Evolutionary conservation across 1,284 basidiomycete species (phyloP).

Genomic region (Sparassis latifolia): DNA sequence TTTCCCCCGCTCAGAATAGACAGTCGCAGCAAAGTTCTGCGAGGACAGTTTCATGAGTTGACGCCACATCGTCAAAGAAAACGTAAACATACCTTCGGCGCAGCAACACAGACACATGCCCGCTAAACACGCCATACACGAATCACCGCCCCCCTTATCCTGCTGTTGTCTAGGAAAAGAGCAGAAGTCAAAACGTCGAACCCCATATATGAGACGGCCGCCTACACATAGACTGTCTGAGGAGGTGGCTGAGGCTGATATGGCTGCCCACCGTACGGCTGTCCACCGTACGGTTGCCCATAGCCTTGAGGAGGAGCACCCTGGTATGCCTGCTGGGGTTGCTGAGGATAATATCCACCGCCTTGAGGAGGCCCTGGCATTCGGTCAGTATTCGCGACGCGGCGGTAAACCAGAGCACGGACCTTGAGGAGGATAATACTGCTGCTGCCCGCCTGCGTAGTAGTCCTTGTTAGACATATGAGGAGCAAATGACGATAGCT

Average conservation of each 20-base stretch:
- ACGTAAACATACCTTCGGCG: slow-evolving; percentile 56
- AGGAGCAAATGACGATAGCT: too few relatives aligned
- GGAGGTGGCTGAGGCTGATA: slow-evolving; percentile 67
- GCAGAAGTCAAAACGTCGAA: neutral
- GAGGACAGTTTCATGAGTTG: slow-evolving; percentile 9
- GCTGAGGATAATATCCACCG: slow-evolving; percentile 73
- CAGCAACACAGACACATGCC: slow-evolving; percentile 73
- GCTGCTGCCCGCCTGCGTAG: slow-evolving; percentile 47
- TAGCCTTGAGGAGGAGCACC: slow-evolving; percentile 30
- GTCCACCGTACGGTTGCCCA: slow-evolving; percentile 32
- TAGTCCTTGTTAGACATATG: slow-evolving; percentile 73
- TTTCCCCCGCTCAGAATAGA: slow-evolving; percentile 38
- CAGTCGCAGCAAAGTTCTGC: slow-evolving; percentile 69
- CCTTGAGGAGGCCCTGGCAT: slow-evolving; percentile 47
- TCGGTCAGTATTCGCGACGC: neutral
- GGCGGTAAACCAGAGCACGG: slow-evolving; percentile 11
- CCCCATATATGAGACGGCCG: slow-evolving; percentile 1
- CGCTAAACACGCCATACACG: slow-evolving; percentile 66
- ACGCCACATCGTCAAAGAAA: neutral
- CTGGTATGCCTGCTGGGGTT: slow-evolving; percentile 66
- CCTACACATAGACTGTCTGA: slow-evolving; percentile 72
- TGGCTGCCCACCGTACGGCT: slow-evolving; percentile 24
- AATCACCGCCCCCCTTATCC: slow-evolving; percentile 35
- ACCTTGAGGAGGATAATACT: slow-evolving; percentile 69
- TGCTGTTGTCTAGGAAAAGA: slow-evolving; percentile 22